These are phyloP conservation scores for Houttuynia cordata DNA, from an alignment of 164 flowering plant genomes.

Conservation along the genomic window DNA sequence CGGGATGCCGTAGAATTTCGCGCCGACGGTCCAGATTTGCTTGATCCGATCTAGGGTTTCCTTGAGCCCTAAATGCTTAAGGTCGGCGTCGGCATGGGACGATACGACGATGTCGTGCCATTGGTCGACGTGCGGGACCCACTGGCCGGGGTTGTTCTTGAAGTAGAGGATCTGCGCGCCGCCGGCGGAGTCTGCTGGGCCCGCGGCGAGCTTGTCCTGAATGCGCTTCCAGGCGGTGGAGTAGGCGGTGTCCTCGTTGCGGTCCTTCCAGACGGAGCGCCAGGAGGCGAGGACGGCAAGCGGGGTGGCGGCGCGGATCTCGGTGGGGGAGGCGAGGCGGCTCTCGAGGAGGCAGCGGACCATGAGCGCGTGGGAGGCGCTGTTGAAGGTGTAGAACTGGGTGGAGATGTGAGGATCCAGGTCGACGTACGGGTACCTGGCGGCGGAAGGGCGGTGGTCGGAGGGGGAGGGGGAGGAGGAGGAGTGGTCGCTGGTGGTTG, in stretches of 20 bases:
- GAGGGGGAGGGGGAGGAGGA: slow-evolving; percentile 16
- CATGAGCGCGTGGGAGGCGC: slow-evolving; percentile 78
- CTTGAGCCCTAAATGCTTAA: slow-evolving; percentile 69
- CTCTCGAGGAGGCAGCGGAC: slow-evolving; percentile 50
- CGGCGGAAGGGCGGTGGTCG: not conserved
- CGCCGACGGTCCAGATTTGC: slow-evolving; percentile 95
- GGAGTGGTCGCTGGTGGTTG: slow-evolving; percentile 6
- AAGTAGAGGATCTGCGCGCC: slow-evolving; percentile 62
- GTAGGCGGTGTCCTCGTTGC: slow-evolving; percentile 93
- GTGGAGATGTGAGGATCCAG: slow-evolving; percentile 84
- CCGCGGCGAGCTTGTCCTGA: slow-evolving; percentile 82
- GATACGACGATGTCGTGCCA: slow-evolving; percentile 88
- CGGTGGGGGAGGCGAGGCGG: slow-evolving; percentile 62
- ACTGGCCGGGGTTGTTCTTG: slow-evolving; percentile 75
- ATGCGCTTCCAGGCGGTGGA: slow-evolving; percentile 95
- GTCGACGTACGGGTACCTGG: slow-evolving; percentile 21
- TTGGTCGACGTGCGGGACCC: slow-evolving; percentile 65
- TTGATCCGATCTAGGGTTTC: slow-evolving; percentile 87
- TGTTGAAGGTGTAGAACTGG: slow-evolving; percentile 90
- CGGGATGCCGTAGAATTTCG: slow-evolving; percentile 93
- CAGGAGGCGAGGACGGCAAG: slow-evolving; percentile 62
- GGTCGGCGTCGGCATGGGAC: slow-evolving; percentile 62
- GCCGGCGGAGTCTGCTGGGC: slow-evolving; percentile 22
- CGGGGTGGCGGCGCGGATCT: slow-evolving; percentile 74
- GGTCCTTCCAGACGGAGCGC: slow-evolving; percentile 96